These are phyloP conservation scores for Salix arbutifolia DNA, from an alignment of 345 rosid species.

Conservation along the genomic window DNA sequence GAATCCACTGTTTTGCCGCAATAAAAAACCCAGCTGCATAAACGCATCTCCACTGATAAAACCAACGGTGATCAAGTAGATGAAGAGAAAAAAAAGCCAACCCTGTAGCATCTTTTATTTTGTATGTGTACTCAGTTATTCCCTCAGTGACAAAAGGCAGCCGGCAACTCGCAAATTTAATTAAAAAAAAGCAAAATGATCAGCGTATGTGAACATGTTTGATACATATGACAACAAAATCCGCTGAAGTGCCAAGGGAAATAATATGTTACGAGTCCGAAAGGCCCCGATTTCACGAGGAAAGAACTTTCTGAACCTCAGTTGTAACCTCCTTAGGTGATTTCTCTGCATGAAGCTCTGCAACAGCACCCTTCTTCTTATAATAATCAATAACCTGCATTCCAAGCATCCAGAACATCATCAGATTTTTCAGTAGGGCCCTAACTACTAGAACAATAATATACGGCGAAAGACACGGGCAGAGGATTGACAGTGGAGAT, in stretches of 20 bases:
- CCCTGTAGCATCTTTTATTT: conserved; percentile 14
- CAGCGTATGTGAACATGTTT: neutral
- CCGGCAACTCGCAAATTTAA: conserved; percentile 9
- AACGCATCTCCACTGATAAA: neutral
- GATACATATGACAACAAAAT: conserved; percentile 9
- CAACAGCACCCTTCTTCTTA: conserved; percentile 59
- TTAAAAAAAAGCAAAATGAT: neutral
- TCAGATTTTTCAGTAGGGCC: neutral
- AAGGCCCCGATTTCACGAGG: conserved; percentile 13
- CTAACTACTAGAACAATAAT: too few species aligned
- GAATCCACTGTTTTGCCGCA: neutral
- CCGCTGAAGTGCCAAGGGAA: neutral
- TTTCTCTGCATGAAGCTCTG: conserved; percentile 78
- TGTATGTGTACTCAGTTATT: conserved; percentile 1
- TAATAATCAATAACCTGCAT: conserved; percentile 80
- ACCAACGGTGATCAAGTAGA: neutral
- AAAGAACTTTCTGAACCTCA: conserved; percentile 72
- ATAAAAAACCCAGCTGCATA: neutral
- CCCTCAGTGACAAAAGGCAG: conserved; percentile 8
- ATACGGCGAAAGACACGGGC: neutral
- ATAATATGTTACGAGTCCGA: neutral
- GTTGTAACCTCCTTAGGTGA: conserved; percentile 64
- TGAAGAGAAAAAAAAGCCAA: neutral
- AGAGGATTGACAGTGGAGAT: neutral
- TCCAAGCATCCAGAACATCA: conserved; percentile 1